phyloP scores from a whole-genome alignment of 768 basidiomycete species.

The Strobilomyces echinocephalus region DNA sequence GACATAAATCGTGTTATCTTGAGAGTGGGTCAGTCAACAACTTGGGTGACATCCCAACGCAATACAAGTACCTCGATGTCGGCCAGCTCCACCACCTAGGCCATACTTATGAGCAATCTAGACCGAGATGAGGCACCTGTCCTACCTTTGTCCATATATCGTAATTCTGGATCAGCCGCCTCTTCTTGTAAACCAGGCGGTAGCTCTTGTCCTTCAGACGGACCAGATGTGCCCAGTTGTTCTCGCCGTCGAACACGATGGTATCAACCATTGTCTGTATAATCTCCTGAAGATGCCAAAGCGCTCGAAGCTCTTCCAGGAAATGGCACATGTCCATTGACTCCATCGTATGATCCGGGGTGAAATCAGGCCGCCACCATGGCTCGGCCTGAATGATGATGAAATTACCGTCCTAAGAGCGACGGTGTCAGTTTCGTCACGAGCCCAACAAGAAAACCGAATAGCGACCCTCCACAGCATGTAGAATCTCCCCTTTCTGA shows the following conservation, averaged over 20 bases:
- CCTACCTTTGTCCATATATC: constrained; percentile 31
- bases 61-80: constrained; percentile 26
- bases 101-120: constrained; percentile 2
- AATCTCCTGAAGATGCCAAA: constrained; percentile 25
- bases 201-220: constrained; percentile 26
- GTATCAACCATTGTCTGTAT: constrained; percentile 32
- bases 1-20: constrained; percentile 25
- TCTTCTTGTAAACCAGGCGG: constrained; percentile 26
- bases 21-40: background rate
- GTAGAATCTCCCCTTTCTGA: constrained; percentile 19
- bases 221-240: constrained; percentile 33
- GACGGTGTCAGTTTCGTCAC: constrained; percentile 5
- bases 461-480: constrained; percentile 25
- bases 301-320: constrained; percentile 21
- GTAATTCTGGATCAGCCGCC: constrained; percentile 15
- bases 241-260: constrained; percentile 27
- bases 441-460: background rate
- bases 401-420: constrained; percentile 23
- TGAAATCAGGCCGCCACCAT: constrained; percentile 18
- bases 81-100: constrained; percentile 27
- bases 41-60: background rate
- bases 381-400: constrained; percentile 30
- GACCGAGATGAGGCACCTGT: background rate
- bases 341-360: background rate
- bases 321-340: background rate